Base-by-base conservation (phyloP, 2,329 filamentous ascomycete species). In the Fusarium albosuccineum region DNA sequence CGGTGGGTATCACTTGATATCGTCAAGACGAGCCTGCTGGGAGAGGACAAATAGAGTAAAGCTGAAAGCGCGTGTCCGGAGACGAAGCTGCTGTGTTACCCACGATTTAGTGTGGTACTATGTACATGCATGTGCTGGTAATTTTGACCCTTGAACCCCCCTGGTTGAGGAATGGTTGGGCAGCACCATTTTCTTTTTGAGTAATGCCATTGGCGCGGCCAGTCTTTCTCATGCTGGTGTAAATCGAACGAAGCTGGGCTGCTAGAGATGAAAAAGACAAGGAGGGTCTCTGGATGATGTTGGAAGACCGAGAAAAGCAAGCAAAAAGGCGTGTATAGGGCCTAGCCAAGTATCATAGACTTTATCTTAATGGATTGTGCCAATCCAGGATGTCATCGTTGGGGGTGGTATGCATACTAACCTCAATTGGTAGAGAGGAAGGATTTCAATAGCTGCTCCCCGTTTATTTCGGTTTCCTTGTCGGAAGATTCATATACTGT, bases 61-160 rank as follows among this genome's bases (percentile, higher is more conserved):
- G 26, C 29, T 17, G 39, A 49, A 44, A 9, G 53, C 39, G 45
- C 46, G 54, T 34, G 49, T 59, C 45, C 29, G 37, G 64, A 51
- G 36, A 52, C 53, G 45, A 49, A 64, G 42, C 36, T 54, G 27
- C 14, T 64, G 48, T 57, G 34, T 40, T 26, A 34, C 56, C 30
- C 61, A 59, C 48, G 44, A 42, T 46, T 46, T 16, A 29, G 9
- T 13, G 40, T 17, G 40, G 39, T 52, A 40, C 37, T 51, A 42
- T 36, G 48, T 36, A 39, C 45, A 37, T 17, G 16, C 16, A 22
- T 17, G 17, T 26, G 29, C 41, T 36, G 30, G 9, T 44, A 36
- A 30, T 42, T 16, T 39, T 11, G 45, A 49, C 52, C 26, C 40
- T 63, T 41, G 17, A 39, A 63, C 46, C 37, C 36, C 42, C 22